A percentile compares a stretch with the other conserved stretches of the same genome.
These are phyloP conservation scores for Talaromyces sp. DNA, from an alignment of 2,329 filamentous ascomycete species.

Conservation along the genomic window DNA sequence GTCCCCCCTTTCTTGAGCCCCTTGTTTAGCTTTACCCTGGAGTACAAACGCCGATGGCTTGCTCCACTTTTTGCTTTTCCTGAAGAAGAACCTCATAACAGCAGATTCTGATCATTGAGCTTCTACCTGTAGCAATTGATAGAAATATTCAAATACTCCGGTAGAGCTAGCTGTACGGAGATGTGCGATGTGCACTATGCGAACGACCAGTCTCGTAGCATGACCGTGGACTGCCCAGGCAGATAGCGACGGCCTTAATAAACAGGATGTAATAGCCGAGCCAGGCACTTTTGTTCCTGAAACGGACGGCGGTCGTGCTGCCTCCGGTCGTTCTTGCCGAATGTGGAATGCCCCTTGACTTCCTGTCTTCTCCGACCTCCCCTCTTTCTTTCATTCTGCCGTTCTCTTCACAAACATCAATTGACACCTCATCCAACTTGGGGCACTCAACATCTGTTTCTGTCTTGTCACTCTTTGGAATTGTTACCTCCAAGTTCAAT, in stretches of 20 bases:
- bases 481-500: background rate
- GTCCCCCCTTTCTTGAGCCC: background rate
- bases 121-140: background rate
- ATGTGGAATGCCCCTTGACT: slow-evolving; percentile 1
- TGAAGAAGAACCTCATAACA: background rate
- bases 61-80: background rate
- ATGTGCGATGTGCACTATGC: background rate
- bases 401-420: background rate
- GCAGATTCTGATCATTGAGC: background rate
- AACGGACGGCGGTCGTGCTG: background rate
- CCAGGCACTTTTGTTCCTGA: background rate
- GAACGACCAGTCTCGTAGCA: background rate
- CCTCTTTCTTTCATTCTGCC: background rate
- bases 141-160: background rate
- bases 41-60: background rate
- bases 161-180: background rate
- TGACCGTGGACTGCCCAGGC: background rate
- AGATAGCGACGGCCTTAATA: background rate
- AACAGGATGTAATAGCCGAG: background rate
- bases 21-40: background rate
- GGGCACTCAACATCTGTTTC: background rate
- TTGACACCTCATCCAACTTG: background rate
- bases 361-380: background rate
- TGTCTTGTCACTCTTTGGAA: background rate
- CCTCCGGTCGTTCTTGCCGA: background rate